Evolutionary conservation across 352 stramenopile genomes (phyloP), one percentile per base, ranked within the genome.

Genomic region (Globisporangium iwayamae): DNA sequence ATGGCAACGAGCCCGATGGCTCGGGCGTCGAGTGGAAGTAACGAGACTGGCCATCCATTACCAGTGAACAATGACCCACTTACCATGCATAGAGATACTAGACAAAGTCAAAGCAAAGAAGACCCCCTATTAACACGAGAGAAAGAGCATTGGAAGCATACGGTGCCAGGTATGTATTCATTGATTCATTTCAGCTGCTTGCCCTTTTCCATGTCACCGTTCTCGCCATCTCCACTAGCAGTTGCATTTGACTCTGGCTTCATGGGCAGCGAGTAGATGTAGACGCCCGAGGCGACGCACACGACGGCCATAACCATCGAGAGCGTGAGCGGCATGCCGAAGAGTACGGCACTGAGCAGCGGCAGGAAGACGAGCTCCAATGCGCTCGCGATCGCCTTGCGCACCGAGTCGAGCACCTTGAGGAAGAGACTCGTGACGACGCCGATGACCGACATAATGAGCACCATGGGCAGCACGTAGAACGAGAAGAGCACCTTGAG

Each of bases 391-490:
- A 93, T 91, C 10, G 83, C 83, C 68, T 92, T 93, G 56, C 83
- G 81, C 10, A 93, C 76, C 34, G 83, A 92, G 68, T 93, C 85
- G 56, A 93, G 76, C 18, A 81, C 72, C 65, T 93, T 89, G 60
- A 93, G 78, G 64, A 93, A 92, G 50, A 89, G 61, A 69, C 85
- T 91, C 56, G 85, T 93, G 59, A 93, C 85, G 13, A 93, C 78
- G 22, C 85, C 85, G 63, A 92, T 89, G 60, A 73, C 72, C 48
- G 85, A 85, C 85, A 93, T 93, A 72, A 93, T 93, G 60, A 90
- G 74, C 57, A 93, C 83, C 81, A 93, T 89, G 9, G 81, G 77
- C 30, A 91, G 66, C 56, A 92, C 81, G 38, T 89, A 85, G 28
- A 75, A 62, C n/a, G 81, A 89, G n/a, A 90, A 89, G 3, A 91